Base-by-base conservation (phyloP, 2,329 filamentous ascomycete species). In the Penicillium sp. region DNA sequence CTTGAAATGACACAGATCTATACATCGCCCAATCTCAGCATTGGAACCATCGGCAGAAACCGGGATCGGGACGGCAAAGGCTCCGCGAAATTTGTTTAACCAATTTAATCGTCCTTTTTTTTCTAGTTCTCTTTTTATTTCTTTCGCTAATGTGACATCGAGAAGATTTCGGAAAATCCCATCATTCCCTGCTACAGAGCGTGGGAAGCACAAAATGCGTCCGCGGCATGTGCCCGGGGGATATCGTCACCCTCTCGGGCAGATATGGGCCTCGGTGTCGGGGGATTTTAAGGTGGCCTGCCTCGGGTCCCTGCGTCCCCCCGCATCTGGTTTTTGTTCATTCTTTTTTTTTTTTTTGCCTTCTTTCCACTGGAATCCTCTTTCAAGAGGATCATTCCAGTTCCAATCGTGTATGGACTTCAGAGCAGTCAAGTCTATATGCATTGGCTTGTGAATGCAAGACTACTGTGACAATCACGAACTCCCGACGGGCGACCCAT, bases 21-120 rank as follows among this genome's bases (percentile, higher is more conserved):
- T 35, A 35, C 17, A 47, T 17, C n/a, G 19, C 13, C 29, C 12
- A 23, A 35, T 35, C 29, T 35, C 27, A 33, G 21, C 31, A 33
- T 39, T 59, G 57, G 55, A 49, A n/a, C 41, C 7, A 38, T 66
- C 64, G 64, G 64, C 58, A 51, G 41, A 66, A 65, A 60, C 54
- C 64, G 64, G 64, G 56, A 58, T 17, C 54, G 52, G 45, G 25
- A 36, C 52, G 52, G 53, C 13, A 58, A 52, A 43, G 49, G 53
- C 49, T 21, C 43, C 44, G 52, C 47, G 53, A 60, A 55, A 38
- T 47, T 38, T 35, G 47, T 57, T 61, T 53, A 54, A 57, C 49
- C 31, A 56, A 48, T 25, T 36, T 36, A 25, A 5, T 25, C 6
- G 15, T 6, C 9, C 31, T n/a, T 23, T 48, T 57, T 25, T 25